Percentiles rank a stretch among this genome's conserved stretches.
phyloP scores from a whole-genome alignment of 139 green algal genomes.

The Tetradesmus obliquus region DNA sequence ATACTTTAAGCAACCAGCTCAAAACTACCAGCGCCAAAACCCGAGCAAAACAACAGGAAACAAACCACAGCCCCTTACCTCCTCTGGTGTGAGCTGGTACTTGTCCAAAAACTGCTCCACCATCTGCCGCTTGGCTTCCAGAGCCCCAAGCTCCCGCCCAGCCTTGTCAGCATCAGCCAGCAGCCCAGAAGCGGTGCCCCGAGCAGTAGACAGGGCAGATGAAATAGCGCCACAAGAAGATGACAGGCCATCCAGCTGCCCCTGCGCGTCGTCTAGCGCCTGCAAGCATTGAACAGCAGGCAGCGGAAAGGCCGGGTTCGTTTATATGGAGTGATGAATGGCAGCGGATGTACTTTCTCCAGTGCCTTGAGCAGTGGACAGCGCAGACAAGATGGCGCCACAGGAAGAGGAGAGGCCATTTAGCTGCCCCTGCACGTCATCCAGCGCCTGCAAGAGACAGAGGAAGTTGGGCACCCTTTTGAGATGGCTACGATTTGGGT shows the following conservation, averaged over 20 bases:
- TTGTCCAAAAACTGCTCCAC: constrained; percentile 90
- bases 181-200: constrained; percentile 57
- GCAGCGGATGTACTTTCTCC: too few species aligned
- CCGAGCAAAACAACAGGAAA: neutral
- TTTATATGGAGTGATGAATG: too few species aligned
- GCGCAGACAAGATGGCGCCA: constrained; percentile 56
- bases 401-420: constrained; percentile 78
- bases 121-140: constrained; percentile 70
- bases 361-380: constrained; percentile 61
- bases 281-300: too few species aligned
- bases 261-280: constrained; percentile 83
- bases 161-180: constrained; percentile 73
- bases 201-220: constrained; percentile 51
- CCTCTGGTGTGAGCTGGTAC: constrained; percentile 92
- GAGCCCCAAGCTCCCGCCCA: constrained; percentile 61
- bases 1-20: too few species aligned
- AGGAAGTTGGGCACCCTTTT: too few species aligned
- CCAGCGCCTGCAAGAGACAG: constrained; percentile 71
- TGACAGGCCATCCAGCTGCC: constrained; percentile 78
- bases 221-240: constrained; percentile 73
- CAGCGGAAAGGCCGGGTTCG: too few species aligned
- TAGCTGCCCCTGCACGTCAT: constrained; percentile 84
- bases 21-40: neutral
- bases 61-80: constrained; percentile 56
- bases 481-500: too few species aligned